phyloP scores from a whole-genome alignment of 2,329 filamentous ascomycete species.

The Epichloe sp. region DNA sequence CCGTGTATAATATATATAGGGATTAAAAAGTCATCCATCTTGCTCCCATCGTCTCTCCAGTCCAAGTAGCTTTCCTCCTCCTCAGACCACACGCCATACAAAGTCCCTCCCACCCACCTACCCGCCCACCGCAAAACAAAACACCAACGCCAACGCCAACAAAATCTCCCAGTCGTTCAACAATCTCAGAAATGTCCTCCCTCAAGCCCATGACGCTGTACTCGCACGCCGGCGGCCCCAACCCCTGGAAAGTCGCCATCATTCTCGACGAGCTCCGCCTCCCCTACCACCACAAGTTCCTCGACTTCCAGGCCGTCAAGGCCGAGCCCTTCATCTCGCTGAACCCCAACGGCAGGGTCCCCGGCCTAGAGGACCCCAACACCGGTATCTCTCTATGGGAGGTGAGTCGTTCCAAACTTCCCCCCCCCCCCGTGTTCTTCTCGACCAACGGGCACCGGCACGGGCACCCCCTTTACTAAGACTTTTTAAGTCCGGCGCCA shows the following conservation, averaged over 20 bases:
- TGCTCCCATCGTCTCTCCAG: too few species aligned
- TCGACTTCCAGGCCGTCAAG: slow-evolving; percentile 12
- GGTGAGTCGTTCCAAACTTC: not conserved
- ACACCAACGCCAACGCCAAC: not conserved
- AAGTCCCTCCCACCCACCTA: too few species aligned
- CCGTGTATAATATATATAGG: too few species aligned
- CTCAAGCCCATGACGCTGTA: slow-evolving; percentile 2
- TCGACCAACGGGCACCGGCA: too few species aligned
- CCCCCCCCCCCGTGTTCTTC: too few species aligned
- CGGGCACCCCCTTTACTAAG: too few species aligned
- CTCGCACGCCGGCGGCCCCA: slow-evolving; percentile 5
- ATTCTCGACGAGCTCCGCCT: slow-evolving; percentile 14
- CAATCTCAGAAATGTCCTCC: not conserved
- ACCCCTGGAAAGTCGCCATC: slow-evolving; percentile 11
- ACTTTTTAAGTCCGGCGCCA: slow-evolving; percentile 9
- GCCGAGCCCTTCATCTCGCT: slow-evolving; percentile 11
- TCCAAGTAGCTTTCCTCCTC: too few species aligned
- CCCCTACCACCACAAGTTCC: slow-evolving; percentile 8
- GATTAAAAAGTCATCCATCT: too few species aligned
- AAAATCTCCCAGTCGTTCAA: too few species aligned
- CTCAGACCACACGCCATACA: too few species aligned
- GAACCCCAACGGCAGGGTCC: slow-evolving; percentile 12
- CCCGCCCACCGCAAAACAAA: too few species aligned
- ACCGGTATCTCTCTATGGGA: slow-evolving; percentile 11
- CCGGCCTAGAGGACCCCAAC: slow-evolving; percentile 12